Base-by-base conservation (phyloP, 257 asterid species). In the Primulina tabacum region DNA sequence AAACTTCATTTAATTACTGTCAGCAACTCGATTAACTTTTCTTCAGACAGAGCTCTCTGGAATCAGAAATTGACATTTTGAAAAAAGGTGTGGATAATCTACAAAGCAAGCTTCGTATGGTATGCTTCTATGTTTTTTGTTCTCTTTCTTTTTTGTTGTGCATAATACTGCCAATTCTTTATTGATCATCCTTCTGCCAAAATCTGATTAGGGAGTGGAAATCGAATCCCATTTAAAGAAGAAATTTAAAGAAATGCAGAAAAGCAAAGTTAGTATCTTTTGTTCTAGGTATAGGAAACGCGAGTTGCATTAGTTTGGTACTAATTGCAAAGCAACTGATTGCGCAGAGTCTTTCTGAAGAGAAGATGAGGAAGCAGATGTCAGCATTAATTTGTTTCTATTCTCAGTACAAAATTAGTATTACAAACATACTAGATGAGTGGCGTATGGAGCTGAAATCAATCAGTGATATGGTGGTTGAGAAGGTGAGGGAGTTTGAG, bases 21-120 rank as follows among this genome's bases (percentile, higher is more conserved):
- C 73, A 20, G 71, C 72, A 73, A 81, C 67, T 78, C 74, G 81
- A 87, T 81, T 82, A 84, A 80, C 82, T 77, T 76, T 59, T 85
- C 83, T 82, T 84, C 83, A 85, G 96, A 83, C 96, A 93, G 99
- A 89, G 88, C 77, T 86, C 94, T 70, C 85, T 93, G 60, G 96
- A 90, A 85, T 86, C 86, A 66, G 96, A 93, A 81, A 75, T 89
- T 59, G 88, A 86, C 75, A 85, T 76, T 24, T 79, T 91, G 77
- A 85, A 88, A 80, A 91, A 69, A 77, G 71, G 79, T 81, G 71
- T 78, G 64, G 91, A 83, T 79, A 80, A 78, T 84, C 81, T 87
- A 75, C 97, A 83, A 67, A 82, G 78, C 84, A 92, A 89, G 82
- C 80, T 87, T 79, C 87, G 67, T 67, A 83, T 90, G 90, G 97